These are phyloP conservation scores for Tolypocladium amazonense DNA, from an alignment of 2,329 filamentous ascomycete genomes.

Conservation along the genomic window DNA sequence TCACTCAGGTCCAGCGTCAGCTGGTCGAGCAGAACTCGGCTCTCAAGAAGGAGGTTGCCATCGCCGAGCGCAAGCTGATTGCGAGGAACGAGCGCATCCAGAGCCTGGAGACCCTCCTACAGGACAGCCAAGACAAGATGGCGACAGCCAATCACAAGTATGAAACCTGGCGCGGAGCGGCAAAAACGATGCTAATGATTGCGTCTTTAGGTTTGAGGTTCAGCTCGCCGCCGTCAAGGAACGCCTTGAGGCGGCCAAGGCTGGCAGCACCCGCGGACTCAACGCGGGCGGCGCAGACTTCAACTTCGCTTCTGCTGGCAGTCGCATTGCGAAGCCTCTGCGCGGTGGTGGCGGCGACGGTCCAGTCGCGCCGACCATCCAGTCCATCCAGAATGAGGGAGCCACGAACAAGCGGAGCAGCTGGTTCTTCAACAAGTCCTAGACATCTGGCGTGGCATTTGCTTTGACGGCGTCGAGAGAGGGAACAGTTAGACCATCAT, in stretches of 20 bases:
- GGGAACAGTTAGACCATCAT: conserved; percentile 7
- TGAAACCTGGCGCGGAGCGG: conserved; percentile 19
- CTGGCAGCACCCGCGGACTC: conserved; percentile 78
- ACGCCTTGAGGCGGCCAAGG: conserved; percentile 88
- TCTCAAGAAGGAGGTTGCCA: conserved; percentile 98
- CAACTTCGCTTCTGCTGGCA: conserved; percentile 55
- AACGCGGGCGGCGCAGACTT: conserved; percentile 58
- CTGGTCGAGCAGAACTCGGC: conserved; percentile 95
- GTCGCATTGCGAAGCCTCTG: conserved; percentile 59
- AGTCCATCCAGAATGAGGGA: conserved; percentile 47
- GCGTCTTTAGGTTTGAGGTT: conserved; percentile 68
- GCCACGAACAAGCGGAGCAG: conserved; percentile 53
- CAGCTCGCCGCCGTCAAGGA: conserved; percentile 97
- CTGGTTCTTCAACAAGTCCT: conserved; percentile 63
- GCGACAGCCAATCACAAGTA: conserved; percentile 96
- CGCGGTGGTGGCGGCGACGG: conserved; percentile 45
- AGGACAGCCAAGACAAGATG: conserved; percentile 97
- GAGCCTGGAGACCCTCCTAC: conserved; percentile 80
- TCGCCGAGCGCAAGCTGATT: conserved; percentile 93
- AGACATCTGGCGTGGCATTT: conserved; percentile 7
- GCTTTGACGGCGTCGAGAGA: conserved; percentile 3
- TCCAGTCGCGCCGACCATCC: conserved; percentile 43
- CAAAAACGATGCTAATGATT: not conserved
- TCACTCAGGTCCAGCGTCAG: conserved; percentile 94
- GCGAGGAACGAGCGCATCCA: conserved; percentile 95